phyloP scores from a whole-genome alignment of 2,329 filamentous ascomycete species.

The Rhynchosporium secalis region DNA sequence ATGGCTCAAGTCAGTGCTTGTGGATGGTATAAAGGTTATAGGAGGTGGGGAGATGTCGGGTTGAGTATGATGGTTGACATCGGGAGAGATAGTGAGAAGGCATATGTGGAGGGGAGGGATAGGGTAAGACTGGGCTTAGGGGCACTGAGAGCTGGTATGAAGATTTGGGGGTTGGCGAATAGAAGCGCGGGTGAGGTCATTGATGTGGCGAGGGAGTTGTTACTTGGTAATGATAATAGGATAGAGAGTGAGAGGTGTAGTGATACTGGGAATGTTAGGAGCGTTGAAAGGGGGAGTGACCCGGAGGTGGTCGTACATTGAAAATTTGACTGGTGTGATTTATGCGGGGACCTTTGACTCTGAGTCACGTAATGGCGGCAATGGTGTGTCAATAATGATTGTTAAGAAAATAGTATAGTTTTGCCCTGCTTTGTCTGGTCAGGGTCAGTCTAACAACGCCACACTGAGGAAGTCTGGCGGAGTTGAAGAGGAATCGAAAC shows the following conservation, averaged over 20 bases:
- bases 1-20: slow-evolving; percentile 58
- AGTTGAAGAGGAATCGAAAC: no score
- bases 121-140: slow-evolving; percentile 60
- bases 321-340: not conserved
- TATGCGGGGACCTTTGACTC: not conserved
- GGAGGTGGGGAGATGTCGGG: not conserved
- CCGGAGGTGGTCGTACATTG: not conserved
- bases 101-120: slow-evolving; percentile 43
- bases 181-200: slow-evolving; percentile 57
- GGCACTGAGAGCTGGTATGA: slow-evolving; percentile 54
- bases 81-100: slow-evolving; percentile 39
- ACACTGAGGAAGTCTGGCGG: no score
- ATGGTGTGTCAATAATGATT: no score
- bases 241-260: no score
- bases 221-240: slow-evolving; percentile 4
- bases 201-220: slow-evolving; percentile 54
- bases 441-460: no score
- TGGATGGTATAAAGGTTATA: slow-evolving; percentile 39
- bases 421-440: no score
- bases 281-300: not conserved
- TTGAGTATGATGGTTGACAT: not conserved
- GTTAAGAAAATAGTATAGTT: no score
- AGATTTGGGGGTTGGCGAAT: slow-evolving; percentile 57
- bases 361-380: not conserved
- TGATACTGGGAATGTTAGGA: not conserved